These are phyloP conservation scores for Candida bentonensis DNA, from an alignment of 805 yeast genomes.

Conservation along the genomic window DNA sequence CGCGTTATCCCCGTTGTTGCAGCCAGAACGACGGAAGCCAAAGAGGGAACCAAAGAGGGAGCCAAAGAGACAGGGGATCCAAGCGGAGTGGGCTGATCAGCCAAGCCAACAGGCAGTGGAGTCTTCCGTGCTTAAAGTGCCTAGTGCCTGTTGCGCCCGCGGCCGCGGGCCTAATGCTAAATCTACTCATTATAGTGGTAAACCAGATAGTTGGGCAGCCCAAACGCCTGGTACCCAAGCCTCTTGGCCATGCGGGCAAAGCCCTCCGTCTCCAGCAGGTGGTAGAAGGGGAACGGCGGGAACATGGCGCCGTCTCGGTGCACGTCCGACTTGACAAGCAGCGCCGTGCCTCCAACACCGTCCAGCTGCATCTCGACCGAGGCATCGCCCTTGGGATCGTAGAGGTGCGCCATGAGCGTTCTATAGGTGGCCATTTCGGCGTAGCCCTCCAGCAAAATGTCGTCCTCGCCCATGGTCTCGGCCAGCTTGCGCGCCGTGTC, in stretches of 20 bases:
- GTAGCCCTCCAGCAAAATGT: constrained; percentile 90
- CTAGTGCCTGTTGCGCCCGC: no score
- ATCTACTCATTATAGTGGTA: constrained; percentile 75
- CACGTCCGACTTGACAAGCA: constrained; percentile 91
- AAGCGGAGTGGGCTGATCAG: no score
- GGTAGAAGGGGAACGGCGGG: constrained; percentile 96
- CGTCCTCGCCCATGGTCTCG: constrained; percentile 61
- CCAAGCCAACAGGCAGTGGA: no score
- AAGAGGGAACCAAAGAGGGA: no score
- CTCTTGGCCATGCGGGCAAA: constrained; percentile 94
- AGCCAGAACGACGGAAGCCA: no score
- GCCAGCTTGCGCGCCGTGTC: constrained; percentile 74
- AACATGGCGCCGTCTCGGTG: constrained; percentile 99
- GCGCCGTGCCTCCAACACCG: constrained; percentile 98
- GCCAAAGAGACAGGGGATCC: no score
- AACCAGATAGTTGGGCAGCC: constrained; percentile 88
- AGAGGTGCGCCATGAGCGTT: constrained; percentile 83
- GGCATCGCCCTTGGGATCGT: constrained; percentile 50
- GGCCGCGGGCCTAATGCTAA: no score
- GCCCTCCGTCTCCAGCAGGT: constrained; percentile 94
- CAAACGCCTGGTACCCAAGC: constrained; percentile 79
- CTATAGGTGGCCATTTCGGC: constrained; percentile 87
- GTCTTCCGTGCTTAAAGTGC: no score
- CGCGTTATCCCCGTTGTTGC: no score
- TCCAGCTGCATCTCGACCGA: constrained; percentile 71